phyloP scores from a whole-genome alignment of 805 yeast species.

The Spathaspora sp. region DNA sequence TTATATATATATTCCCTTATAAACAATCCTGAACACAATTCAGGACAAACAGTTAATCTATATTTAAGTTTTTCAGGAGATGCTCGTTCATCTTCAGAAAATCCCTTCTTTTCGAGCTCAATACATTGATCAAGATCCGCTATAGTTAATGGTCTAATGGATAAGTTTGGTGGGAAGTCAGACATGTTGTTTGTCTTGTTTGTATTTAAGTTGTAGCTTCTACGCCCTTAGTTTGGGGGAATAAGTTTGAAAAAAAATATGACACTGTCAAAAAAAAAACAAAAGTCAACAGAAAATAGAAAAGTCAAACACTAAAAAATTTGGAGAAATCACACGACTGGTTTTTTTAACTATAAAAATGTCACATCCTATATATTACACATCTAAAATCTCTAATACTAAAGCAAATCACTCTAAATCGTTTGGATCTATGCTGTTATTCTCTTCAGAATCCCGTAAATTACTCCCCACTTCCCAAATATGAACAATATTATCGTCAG shows the following conservation, averaged over 20 bases:
- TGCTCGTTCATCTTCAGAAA: slow-evolving; percentile 69
- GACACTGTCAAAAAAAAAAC: neutral
- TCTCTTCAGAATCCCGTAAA: slow-evolving; percentile 19
- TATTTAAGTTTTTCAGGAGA: slow-evolving; percentile 58
- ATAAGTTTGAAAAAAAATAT: neutral
- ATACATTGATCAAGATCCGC: slow-evolving; percentile 64
- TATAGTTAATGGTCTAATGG: slow-evolving; percentile 73
- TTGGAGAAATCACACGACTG: slow-evolving; percentile 1
- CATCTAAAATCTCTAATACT: neutral
- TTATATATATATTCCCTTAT: slow-evolving; percentile 58
- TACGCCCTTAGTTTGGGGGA: neutral
- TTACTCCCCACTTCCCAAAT: slow-evolving; percentile 47
- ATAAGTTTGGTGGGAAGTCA: slow-evolving; percentile 44
- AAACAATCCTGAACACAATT: slow-evolving; percentile 84
- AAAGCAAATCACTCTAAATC: slow-evolving; percentile 18
- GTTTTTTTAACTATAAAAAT: neutral
- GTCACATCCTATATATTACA: neutral
- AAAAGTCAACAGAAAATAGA: neutral
- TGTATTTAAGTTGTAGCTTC: neutral
- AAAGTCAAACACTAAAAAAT: neutral
- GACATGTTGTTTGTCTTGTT: slow-evolving; percentile 24
- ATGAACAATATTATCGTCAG: slow-evolving; percentile 60
- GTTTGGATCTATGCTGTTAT: slow-evolving; percentile 10
- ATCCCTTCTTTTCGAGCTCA: slow-evolving; percentile 63
- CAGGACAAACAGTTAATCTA: slow-evolving; percentile 81